These are phyloP conservation scores for Phytophthora litchii DNA, from an alignment of 352 stramenopile genomes.

Conservation along the genomic window DNA sequence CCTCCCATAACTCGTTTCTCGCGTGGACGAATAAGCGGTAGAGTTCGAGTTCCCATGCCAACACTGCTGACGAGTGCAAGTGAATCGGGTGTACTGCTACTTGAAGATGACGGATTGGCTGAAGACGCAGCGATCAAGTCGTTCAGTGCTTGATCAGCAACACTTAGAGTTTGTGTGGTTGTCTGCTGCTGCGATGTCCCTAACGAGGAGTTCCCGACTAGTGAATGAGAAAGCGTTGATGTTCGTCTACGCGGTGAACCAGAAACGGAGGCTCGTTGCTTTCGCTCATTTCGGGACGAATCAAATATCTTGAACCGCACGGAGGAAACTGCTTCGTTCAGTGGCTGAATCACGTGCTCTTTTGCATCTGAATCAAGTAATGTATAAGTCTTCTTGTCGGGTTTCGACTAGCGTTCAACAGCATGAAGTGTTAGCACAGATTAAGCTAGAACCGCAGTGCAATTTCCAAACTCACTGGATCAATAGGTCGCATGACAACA, in stretches of 20 bases:
- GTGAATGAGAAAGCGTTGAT: constrained; percentile 1
- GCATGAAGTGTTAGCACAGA: constrained; percentile 1
- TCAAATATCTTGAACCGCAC: constrained; percentile 55
- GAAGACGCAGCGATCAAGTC: constrained; percentile 24
- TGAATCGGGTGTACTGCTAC: constrained; percentile 18
- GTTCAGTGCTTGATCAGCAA: constrained; percentile 31
- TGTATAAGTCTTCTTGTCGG: constrained; percentile 57
- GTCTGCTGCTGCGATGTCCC: constrained; percentile 12
- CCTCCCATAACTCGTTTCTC: constrained; percentile 75
- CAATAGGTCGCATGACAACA: constrained; percentile 48
- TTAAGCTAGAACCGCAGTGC: neutral
- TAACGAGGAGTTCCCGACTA: neutral
- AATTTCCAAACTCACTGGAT: constrained; percentile 37
- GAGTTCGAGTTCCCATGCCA: constrained; percentile 38
- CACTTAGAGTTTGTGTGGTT: constrained; percentile 17
- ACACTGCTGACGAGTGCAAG: constrained; percentile 42
- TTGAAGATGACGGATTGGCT: constrained; percentile 16
- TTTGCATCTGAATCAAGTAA: constrained; percentile 60
- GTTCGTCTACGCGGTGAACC: constrained; percentile 22
- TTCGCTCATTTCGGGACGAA: constrained; percentile 7
- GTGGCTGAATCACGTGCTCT: constrained; percentile 48
- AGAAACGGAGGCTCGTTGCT: constrained; percentile 3
- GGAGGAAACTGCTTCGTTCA: constrained; percentile 61
- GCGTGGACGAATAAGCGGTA: constrained; percentile 59
- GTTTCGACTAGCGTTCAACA: constrained; percentile 42